Evolutionary conservation across 306 rosid species (phyloP).

Genomic region (Cicer bijugum): DNA sequence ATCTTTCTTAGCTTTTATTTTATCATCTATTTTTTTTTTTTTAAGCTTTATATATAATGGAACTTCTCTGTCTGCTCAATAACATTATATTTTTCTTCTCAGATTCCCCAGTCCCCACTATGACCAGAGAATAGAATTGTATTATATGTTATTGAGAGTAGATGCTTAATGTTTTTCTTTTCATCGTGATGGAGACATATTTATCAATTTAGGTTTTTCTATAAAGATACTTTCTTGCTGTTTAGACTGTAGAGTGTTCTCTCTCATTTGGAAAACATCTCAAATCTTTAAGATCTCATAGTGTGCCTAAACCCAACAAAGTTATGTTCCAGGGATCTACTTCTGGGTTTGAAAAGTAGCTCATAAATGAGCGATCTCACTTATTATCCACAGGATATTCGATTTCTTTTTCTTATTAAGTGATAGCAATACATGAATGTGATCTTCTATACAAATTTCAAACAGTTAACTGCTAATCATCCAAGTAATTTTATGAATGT

Average conservation of each 20-base stretch:
- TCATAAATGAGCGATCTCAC: not conserved
- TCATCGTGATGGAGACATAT: constrained; percentile 29
- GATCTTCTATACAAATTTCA: too few species aligned
- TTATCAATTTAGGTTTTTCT: not conserved
- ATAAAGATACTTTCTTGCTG: not conserved
- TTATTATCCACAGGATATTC: not conserved
- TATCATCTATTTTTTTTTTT: not conserved
- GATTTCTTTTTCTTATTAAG: not conserved
- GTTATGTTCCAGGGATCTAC: not conserved
- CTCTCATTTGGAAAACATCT: not conserved
- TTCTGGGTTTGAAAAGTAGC: constrained; percentile 31
- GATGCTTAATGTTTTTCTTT: constrained; percentile 11
- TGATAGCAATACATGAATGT: too few species aligned
- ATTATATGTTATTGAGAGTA: constrained; percentile 10
- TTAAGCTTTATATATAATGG: not conserved
- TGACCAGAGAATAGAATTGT: constrained; percentile 25
- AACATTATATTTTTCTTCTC: too few species aligned
- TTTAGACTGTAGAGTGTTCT: not conserved
- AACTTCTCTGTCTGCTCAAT: not conserved
- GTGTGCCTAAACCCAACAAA: not conserved
- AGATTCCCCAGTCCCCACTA: too few species aligned
- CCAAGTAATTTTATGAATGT: too few species aligned
- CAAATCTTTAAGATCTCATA: constrained; percentile 23
- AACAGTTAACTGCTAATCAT: too few species aligned
- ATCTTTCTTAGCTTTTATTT: not conserved